These are phyloP conservation scores for Phytophthora idaei DNA, from an alignment of 352 stramenopile species.

Conservation along the genomic window DNA sequence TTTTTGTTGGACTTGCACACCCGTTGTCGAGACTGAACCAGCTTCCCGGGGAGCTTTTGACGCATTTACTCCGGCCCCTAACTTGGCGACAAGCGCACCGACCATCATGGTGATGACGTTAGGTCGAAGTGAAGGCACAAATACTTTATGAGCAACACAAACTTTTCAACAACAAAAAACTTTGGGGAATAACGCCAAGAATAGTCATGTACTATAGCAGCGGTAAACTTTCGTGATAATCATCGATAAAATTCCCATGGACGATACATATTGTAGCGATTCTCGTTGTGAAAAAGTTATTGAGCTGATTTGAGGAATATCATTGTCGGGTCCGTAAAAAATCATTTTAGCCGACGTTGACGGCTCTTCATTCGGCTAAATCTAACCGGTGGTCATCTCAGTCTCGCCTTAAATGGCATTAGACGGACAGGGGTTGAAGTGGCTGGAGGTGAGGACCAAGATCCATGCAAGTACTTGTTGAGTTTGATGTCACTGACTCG, in stretches of 20 bases:
- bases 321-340: too few species aligned
- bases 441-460: constrained; percentile 26
- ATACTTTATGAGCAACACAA: too few species aligned
- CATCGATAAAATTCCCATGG: too few species aligned
- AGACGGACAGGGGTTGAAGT: constrained; percentile 27
- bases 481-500: constrained; percentile 3
- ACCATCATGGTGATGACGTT: constrained; percentile 14
- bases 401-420: constrained; percentile 7
- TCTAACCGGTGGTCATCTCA: too few species aligned
- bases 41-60: constrained; percentile 9
- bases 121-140: too few species aligned
- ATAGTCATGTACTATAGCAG: not conserved
- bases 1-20: constrained; percentile 8
- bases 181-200: not conserved
- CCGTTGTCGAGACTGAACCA: not conserved
- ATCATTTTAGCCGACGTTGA: too few species aligned
- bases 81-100: constrained; percentile 15
- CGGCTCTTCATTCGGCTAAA: too few species aligned
- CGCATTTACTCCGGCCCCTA: constrained; percentile 3
- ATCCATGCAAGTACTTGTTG: not conserved
- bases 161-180: too few species aligned
- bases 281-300: too few species aligned
- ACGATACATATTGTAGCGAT: too few species aligned
- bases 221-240: too few species aligned
- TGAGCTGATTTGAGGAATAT: too few species aligned